These are phyloP conservation scores for Helotiales sp. DNA, from an alignment of 2,329 filamentous ascomycete species.

Conservation along the genomic window DNA sequence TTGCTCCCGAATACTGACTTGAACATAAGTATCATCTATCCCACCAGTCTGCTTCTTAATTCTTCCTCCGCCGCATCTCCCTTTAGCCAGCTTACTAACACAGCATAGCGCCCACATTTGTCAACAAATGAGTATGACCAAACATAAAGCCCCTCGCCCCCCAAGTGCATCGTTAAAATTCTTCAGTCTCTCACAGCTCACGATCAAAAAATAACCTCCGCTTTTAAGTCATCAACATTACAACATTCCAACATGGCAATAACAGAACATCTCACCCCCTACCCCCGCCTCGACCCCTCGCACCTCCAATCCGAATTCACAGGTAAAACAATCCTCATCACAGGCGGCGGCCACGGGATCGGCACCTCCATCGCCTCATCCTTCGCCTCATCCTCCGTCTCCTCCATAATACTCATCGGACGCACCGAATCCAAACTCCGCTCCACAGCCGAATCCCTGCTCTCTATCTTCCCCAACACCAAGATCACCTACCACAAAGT, in stretches of 20 bases:
- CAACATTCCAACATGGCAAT: not conserved
- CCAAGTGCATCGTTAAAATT: no score
- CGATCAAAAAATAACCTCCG: no score
- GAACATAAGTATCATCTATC: no score
- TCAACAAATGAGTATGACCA: no score
- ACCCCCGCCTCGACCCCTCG: not conserved
- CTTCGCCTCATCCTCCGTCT: constrained; percentile 5
- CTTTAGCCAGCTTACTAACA: no score
- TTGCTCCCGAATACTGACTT: not conserved
- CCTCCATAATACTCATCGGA: constrained; percentile 6
- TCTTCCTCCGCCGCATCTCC: no score
- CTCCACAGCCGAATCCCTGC: not conserved
- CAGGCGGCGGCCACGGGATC: constrained; percentile 14
- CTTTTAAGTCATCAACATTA: no score
- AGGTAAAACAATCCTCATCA: constrained; percentile 31
- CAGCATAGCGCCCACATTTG: no score
- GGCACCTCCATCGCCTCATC: not conserved
- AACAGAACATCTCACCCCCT: not conserved
- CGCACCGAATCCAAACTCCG: constrained; percentile 1
- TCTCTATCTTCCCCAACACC: not conserved
- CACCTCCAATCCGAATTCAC: constrained; percentile 43
- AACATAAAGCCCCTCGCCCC: no score
- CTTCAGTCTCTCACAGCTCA: not conserved
- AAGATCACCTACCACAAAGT: not conserved
- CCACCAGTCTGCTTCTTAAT: no score